Base-by-base conservation (phyloP, 345 rosid species). In the Mercurialis annua region DNA sequence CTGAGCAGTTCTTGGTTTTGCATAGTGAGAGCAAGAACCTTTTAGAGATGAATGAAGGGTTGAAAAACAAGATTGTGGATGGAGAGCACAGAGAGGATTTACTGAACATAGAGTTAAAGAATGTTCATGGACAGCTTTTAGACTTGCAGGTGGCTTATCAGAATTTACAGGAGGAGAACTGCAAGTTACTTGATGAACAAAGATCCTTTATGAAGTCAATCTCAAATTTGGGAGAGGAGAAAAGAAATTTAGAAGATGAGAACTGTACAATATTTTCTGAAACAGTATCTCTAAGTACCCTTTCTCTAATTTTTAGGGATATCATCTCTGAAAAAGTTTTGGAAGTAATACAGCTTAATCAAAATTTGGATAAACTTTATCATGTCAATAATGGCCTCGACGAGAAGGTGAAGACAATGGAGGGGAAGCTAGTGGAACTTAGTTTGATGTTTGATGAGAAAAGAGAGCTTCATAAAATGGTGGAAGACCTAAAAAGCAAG, bases 401-500 rank as follows among this genome's bases (percentile, higher is more conserved):
- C 75, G 81, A 82, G 70, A 88, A 83, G 81, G 65, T 74, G 71
- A 76, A 64, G 70, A 61, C 15, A 58, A 70, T 74, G 82, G 84
- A 81, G 71, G 68, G 53, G 42, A 71, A 67, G 76, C 72, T 87
- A 62, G 82, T 66, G 33, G 78, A 73, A 74, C 81, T 88, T 67
- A 54, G 69, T 72, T 62, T 66, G 11, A 18, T 69, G 33, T 67
- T 71, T 64, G 63, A 68, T 34, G 88, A 84, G 78, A 85, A 72
- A 70, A 70, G 69, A 66, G 80, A 77, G 52, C 63, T 87, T 69
- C 73, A 68, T 10, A 70, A 72, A 58, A 64, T 59, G 67, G 63
- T 92, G 78, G 84, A 85, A 68, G 84, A 79, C 65, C 69, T 92
- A 76, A 77, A 83, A 71, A 71, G 81, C 68, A 82, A 82, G 82